A percentile compares a stretch with the other conserved stretches of the same genome.
These are phyloP conservation scores for Nothophoma quercina DNA, from an alignment of 2,329 filamentous ascomycete genomes.

Conservation along the genomic window DNA sequence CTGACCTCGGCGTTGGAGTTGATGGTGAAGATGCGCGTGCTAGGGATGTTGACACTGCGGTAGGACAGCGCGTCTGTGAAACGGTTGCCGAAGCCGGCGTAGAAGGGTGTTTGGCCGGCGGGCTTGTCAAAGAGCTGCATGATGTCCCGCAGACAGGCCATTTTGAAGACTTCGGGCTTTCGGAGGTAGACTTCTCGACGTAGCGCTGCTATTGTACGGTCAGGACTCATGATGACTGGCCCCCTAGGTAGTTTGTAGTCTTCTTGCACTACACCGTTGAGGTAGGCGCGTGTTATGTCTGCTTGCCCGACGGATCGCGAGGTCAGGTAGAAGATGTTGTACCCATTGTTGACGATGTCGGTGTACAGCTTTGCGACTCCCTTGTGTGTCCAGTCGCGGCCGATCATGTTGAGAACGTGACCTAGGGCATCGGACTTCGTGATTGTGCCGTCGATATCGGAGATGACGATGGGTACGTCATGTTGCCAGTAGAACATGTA, in stretches of 20 bases:
- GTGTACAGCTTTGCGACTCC: conserved; percentile 97
- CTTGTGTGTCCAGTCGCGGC: conserved; percentile 95
- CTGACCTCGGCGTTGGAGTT: conserved; percentile 97
- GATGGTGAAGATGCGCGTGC: conserved; percentile 96
- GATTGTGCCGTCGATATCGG: conserved; percentile 98
- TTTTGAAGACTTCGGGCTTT: conserved; percentile 99
- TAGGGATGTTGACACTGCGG: conserved; percentile 92
- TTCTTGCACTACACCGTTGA: conserved; percentile 89
- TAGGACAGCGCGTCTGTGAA: conserved; percentile 97
- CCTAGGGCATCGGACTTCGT: conserved; percentile 96
- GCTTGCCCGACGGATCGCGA: conserved; percentile 93
- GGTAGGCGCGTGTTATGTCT: conserved; percentile 86
- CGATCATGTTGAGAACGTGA: conserved; percentile 95
- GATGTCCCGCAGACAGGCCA: conserved; percentile 96
- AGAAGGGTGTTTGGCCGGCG: conserved; percentile 80
- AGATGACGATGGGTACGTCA: conserved; percentile 93
- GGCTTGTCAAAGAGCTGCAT: conserved; percentile 76
- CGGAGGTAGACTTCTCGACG: conserved; percentile 91
- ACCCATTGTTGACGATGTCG: conserved; percentile 93
- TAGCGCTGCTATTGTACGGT: conserved; percentile 91
- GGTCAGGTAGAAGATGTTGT: conserved; percentile 98
- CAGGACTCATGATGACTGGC: conserved; percentile 92
- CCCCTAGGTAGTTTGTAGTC: conserved; percentile 85
- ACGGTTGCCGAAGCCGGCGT: conserved; percentile 95
- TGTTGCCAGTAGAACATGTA: conserved; percentile 94